Evolutionary conservation across 2,329 filamentous ascomycete genomes (phyloP).

Genomic region (Apiospora pterosperma): DNA sequence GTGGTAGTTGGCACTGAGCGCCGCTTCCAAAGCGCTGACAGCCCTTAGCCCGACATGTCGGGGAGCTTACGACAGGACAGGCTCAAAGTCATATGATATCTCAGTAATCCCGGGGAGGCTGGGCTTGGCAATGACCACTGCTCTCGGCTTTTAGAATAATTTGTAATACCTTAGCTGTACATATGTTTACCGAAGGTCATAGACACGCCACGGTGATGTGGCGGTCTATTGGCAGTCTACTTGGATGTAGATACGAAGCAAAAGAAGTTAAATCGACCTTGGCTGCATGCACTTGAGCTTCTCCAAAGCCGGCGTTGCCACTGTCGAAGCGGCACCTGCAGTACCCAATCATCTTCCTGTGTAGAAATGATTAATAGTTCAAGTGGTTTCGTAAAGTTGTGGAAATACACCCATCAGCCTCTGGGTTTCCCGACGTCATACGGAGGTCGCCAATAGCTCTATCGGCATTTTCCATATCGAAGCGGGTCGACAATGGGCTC

Average conservation of each 20-base stretch:
- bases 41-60: not conserved
- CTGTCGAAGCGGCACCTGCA: no score
- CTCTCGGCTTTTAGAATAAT: not conserved
- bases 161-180: not conserved
- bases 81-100: not conserved
- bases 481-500: not conserved
- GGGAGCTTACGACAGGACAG: not conserved
- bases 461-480: not conserved
- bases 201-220: not conserved
- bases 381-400: not conserved
- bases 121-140: not conserved
- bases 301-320: not conserved
- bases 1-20: conserved; percentile 29
- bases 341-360: not conserved
- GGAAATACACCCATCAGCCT: not conserved
- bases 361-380: not conserved
- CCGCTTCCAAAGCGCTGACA: not conserved
- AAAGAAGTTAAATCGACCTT: not conserved
- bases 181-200: not conserved
- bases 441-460: not conserved
- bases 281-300: not conserved
- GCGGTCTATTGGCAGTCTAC: not conserved
- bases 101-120: not conserved
- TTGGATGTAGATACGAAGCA: not conserved
- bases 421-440: not conserved